phyloP scores from a whole-genome alignment of 2,329 filamentous ascomycete genomes.

The Bipolaris victoriae region DNA sequence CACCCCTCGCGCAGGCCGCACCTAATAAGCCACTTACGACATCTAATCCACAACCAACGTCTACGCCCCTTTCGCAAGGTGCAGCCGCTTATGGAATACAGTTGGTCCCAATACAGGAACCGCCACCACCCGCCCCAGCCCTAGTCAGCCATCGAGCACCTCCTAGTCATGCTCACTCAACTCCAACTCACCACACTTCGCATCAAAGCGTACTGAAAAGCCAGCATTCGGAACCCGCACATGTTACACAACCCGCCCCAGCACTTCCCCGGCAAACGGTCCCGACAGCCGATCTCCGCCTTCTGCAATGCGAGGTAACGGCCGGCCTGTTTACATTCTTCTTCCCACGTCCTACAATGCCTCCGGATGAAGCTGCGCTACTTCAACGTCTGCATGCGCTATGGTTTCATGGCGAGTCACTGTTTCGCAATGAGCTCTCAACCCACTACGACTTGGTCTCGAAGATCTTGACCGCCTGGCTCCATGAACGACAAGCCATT shows the following conservation, averaged over 20 bases:
- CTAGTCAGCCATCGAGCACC: constrained; percentile 13
- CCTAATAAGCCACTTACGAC: constrained; percentile 23
- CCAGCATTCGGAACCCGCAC: constrained; percentile 27
- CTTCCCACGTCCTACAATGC: constrained; percentile 31
- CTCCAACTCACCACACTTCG: constrained; percentile 15
- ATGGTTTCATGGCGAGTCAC: constrained; percentile 35
- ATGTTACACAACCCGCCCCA: constrained; percentile 7
- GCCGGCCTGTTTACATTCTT: constrained; percentile 41
- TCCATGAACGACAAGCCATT: constrained; percentile 41
- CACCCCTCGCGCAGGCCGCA: constrained; percentile 33
- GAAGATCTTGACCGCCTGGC: constrained; percentile 40
- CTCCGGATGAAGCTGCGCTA: constrained; percentile 33
- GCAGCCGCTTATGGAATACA: constrained; percentile 28
- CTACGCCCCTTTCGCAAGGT: constrained; percentile 22
- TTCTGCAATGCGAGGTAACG: constrained; percentile 44
- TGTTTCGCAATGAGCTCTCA: constrained; percentile 36
- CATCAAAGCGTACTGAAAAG: constrained; percentile 35
- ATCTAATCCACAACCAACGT: constrained; percentile 17
- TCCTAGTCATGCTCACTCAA: constrained; percentile 14
- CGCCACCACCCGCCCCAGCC: constrained; percentile 15
- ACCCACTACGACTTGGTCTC: constrained; percentile 36
- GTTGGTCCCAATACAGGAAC: constrained; percentile 23
- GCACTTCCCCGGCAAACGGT: constrained; percentile 11
- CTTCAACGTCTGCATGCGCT: constrained; percentile 37
- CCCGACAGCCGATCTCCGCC: constrained; percentile 25